Percentiles rank a stretch among this genome's conserved stretches.
phyloP scores from a whole-genome alignment of 1,284 basidiomycete species.

The Pyrrhoderma noxium region DNA sequence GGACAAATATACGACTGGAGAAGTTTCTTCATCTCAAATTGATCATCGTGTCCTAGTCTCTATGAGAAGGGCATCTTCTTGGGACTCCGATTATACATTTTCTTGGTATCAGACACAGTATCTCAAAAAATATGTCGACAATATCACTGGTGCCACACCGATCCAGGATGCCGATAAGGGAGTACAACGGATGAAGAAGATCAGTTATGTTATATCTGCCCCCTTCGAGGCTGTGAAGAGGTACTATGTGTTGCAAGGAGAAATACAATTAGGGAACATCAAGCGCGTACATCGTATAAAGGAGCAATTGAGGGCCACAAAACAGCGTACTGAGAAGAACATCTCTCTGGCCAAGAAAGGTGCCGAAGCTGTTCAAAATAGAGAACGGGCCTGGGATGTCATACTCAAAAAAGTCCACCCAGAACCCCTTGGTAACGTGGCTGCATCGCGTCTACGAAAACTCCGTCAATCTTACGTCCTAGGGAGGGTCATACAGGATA shows the following conservation, averaged over 20 bases:
- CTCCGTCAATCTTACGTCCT: constrained; percentile 51
- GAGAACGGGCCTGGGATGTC: constrained; percentile 57
- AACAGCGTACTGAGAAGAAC: constrained; percentile 25
- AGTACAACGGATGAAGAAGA: constrained; percentile 34
- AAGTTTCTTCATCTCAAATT: constrained; percentile 19
- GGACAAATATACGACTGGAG: constrained; percentile 19
- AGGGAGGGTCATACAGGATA: constrained; percentile 41
- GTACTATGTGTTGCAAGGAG: constrained; percentile 37
- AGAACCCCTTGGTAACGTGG: constrained; percentile 38
- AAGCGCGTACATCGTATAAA: constrained; percentile 27
- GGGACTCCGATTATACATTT: constrained; percentile 51
- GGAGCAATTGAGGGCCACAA: constrained; percentile 25
- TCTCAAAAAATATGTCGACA: constrained; percentile 44
- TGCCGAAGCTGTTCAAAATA: constrained; percentile 40
- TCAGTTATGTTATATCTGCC: constrained; percentile 49
- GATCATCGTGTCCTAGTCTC: constrained; percentile 36
- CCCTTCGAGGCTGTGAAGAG: constrained; percentile 42
- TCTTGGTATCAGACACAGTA: constrained; percentile 64
- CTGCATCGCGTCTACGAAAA: constrained; percentile 43
- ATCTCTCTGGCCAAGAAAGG: constrained; percentile 31
- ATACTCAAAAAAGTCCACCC: constrained; percentile 50
- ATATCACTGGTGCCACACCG: constrained; percentile 38
- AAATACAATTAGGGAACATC: constrained; percentile 35
- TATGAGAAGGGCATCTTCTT: constrained; percentile 42
- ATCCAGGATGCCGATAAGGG: constrained; percentile 39